Evolutionary conservation across 805 yeast species (phyloP).

Genomic region (Nakazawaea ambrosiae): DNA sequence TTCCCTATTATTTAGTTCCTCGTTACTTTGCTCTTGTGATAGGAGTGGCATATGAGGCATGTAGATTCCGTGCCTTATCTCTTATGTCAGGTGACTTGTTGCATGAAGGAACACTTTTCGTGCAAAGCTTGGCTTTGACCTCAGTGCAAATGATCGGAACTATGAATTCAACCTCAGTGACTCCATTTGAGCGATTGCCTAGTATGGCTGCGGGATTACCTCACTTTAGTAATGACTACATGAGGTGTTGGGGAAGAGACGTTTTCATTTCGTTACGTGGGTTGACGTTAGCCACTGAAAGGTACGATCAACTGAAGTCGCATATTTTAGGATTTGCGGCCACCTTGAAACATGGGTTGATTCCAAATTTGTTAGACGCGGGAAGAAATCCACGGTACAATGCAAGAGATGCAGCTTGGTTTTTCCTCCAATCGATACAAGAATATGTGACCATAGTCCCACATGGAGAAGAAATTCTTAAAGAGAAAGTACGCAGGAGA

Average conservation of each 20-base stretch:
- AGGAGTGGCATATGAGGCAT: slow-evolving; percentile 79
- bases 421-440: slow-evolving; percentile 82
- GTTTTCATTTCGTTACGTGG: slow-evolving; percentile 88
- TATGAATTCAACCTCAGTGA: slow-evolving; percentile 67
- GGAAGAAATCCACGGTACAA: slow-evolving; percentile 92
- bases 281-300: slow-evolving; percentile 64
- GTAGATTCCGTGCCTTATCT: slow-evolving; percentile 58
- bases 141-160: slow-evolving; percentile 83
- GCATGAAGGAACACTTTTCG: slow-evolving; percentile 60
- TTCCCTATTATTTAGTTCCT: slow-evolving; percentile 80
- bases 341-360: slow-evolving; percentile 90
- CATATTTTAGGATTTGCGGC: slow-evolving; percentile 86
- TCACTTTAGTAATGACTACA: slow-evolving; percentile 81
- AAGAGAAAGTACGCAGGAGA: slow-evolving; percentile 70
- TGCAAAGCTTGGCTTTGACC: slow-evolving; percentile 71
- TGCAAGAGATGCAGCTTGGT: slow-evolving; percentile 98
- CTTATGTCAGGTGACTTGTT: slow-evolving; percentile 44
- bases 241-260: slow-evolving; percentile 99
- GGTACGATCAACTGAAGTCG: slow-evolving; percentile 68
- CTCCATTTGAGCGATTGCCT: slow-evolving; percentile 56
- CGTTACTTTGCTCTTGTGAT: slow-evolving; percentile 80
- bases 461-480: slow-evolving; percentile 56
- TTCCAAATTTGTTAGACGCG: slow-evolving; percentile 88
- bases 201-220: slow-evolving; percentile 96
- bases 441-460: slow-evolving; percentile 70